phyloP scores from a whole-genome alignment of 768 basidiomycete genomes.

The Strobilomyces dryophilus region DNA sequence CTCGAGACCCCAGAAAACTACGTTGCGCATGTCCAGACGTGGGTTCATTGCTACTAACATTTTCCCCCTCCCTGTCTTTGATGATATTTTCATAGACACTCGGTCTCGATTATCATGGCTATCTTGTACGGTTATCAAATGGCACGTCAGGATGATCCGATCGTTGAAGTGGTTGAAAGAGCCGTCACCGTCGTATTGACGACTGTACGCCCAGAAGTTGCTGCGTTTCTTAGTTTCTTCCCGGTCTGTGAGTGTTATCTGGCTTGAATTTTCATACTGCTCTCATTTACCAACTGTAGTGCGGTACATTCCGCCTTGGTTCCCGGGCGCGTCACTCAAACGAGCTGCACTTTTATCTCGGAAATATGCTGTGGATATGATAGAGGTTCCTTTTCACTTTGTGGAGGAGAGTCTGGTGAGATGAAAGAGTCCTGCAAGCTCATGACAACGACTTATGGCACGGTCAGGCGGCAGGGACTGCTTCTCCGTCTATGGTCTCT shows the following conservation, averaged over 20 bases:
- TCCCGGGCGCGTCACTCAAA: conserved; percentile 37
- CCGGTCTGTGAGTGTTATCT: conserved; percentile 30
- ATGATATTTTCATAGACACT: conserved; percentile 13
- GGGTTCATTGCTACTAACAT: background rate
- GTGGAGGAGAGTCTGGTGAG: conserved; percentile 32
- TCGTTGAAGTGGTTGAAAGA: conserved; percentile 23
- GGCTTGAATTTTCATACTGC: background rate
- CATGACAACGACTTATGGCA: background rate
- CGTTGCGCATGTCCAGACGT: conserved; percentile 24
- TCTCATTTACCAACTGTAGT: conserved; percentile 18
- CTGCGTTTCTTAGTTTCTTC: conserved; percentile 35
- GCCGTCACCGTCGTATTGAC: conserved; percentile 20
- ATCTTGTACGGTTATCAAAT: conserved; percentile 30
- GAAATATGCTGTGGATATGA: conserved; percentile 19
- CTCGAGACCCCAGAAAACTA: conserved; percentile 19
- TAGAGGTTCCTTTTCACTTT: conserved; percentile 30
- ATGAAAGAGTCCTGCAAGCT: background rate
- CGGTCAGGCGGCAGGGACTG: conserved; percentile 20
- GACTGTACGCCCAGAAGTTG: conserved; percentile 26
- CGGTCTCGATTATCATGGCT: conserved; percentile 28
- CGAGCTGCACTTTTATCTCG: conserved; percentile 22
- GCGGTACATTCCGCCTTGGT: conserved; percentile 35
- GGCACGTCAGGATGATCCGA: conserved; percentile 22
- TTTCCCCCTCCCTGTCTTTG: background rate
- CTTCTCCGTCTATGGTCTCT: conserved; percentile 27